Evolutionary conservation across 2,329 filamentous ascomycete genomes (phyloP).

Genomic region (Epichloe scottii): DNA sequence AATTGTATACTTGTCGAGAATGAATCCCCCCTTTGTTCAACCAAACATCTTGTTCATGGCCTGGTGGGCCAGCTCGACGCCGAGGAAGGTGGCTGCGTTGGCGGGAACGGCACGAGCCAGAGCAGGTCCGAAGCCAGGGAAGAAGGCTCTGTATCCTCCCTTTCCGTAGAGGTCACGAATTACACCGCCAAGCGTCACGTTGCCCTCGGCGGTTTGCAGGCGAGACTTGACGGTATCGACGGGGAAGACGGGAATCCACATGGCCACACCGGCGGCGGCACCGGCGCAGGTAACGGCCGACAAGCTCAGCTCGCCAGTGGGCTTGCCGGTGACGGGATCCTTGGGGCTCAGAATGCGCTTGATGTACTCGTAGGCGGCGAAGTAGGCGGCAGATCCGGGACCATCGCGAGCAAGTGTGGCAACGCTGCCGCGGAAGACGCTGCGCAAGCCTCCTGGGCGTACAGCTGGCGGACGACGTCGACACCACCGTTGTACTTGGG

Average conservation of each 20-base stretch:
- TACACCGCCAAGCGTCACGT: constrained; percentile 67
- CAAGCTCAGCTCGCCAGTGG: constrained; percentile 66
- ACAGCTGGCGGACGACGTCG: constrained; percentile 88
- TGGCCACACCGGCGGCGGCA: constrained; percentile 83
- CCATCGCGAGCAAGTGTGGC: constrained; percentile 92
- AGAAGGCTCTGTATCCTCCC: constrained; percentile 84
- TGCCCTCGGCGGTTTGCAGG: constrained; percentile 81
- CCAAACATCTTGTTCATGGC: constrained; percentile 67
- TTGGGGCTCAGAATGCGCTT: constrained; percentile 78
- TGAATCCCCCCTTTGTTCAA: neutral
- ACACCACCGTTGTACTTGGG: constrained; percentile 77
- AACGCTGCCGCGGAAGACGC: constrained; percentile 79
- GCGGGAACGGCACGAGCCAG: constrained; percentile 87
- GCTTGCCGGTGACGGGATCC: constrained; percentile 59
- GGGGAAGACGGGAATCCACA: constrained; percentile 99
- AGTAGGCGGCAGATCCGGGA: constrained; percentile 87
- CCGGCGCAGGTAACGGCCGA: constrained; percentile 76
- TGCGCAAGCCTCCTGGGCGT: constrained; percentile 77
- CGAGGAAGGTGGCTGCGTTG: constrained; percentile 89
- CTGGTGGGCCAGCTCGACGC: constrained; percentile 73
- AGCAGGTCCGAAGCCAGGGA: constrained; percentile 90
- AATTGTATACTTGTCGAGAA: no score
- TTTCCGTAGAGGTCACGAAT: constrained; percentile 70
- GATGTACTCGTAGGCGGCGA: constrained; percentile 92
- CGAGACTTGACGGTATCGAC: constrained; percentile 93